Conservation (phyloP, 148 eudicot species). For the Chenopodium suecicum region DNA sequence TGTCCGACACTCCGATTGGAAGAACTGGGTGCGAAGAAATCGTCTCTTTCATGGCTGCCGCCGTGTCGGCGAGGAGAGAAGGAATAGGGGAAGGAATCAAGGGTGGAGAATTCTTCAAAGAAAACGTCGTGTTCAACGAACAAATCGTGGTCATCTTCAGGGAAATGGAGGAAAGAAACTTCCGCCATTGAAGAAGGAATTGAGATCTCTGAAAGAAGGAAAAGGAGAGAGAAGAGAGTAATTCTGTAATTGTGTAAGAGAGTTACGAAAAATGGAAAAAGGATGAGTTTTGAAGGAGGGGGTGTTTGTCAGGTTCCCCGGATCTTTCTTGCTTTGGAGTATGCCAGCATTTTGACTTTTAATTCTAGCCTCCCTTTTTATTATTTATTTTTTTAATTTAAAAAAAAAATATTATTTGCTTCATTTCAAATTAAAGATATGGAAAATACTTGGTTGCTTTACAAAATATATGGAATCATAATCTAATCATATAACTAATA, state of each 20-base stretch:
- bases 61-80: conserved; percentile 17
- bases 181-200: conserved; percentile 47
- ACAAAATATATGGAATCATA: no score
- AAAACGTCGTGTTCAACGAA: conserved; percentile 2
- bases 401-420: no score
- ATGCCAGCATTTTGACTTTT: not conserved
- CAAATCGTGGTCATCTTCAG: conserved; percentile 37
- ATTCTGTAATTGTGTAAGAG: no score
- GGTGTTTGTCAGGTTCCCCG: conserved; percentile 7
- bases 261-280: no score
- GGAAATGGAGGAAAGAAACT: conserved; percentile 36
- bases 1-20: not conserved
- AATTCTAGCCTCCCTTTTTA: no score
- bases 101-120: conserved; percentile 21
- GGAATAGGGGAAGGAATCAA: conserved; percentile 35
- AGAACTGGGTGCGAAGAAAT: not conserved
- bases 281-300: no score
- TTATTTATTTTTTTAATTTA: no score
- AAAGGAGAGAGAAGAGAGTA: not conserved
- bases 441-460: no score
- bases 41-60: not conserved
- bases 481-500: no score
- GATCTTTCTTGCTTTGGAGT: not conserved
- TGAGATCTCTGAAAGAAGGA: not conserved
- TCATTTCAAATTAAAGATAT: no score